Evolutionary conservation across 2,329 filamentous ascomycete species (phyloP).

Genomic region (Chrysosphaeria jannelii): DNA sequence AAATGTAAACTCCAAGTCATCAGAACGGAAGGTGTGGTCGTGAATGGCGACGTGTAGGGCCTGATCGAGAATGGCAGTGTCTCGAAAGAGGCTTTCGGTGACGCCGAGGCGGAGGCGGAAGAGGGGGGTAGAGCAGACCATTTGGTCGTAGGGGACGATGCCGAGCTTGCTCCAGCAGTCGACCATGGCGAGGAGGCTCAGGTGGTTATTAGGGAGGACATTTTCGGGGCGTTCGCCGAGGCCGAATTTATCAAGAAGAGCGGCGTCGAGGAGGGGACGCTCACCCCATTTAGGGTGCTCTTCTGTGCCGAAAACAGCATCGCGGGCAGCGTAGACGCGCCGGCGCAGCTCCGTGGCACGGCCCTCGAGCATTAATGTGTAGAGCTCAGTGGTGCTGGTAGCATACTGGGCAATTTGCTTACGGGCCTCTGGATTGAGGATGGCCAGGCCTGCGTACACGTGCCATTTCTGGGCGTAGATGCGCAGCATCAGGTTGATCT

Average conservation of each 20-base stretch:
- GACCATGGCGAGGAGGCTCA: conserved; percentile 82
- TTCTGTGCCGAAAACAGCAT: conserved; percentile 48
- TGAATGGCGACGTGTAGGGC: conserved; percentile 62
- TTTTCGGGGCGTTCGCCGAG: conserved; percentile 28
- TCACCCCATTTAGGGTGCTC: conserved; percentile 28
- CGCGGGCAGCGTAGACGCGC: conserved; percentile 31
- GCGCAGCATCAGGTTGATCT: conserved; percentile 90
- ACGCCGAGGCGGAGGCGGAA: conserved; percentile 93
- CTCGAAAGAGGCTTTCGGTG: conserved; percentile 86
- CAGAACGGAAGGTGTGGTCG: conserved; percentile 74
- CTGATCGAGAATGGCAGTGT: conserved; percentile 50
- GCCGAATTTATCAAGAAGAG: conserved; percentile 68
- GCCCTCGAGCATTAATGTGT: conserved; percentile 86
- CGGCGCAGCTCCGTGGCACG: conserved; percentile 41
- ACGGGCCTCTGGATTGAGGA: conserved; percentile 78
- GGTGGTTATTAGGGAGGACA: conserved; percentile 59
- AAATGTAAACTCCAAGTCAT: conserved; percentile 94
- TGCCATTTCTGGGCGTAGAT: conserved; percentile 99
- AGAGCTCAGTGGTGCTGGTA: conserved; percentile 69
- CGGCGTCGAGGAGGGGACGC: conserved; percentile 46
- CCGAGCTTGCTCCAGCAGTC: conserved; percentile 90
- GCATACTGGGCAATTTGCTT: conserved; percentile 89
- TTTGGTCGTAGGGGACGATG: conserved; percentile 94
- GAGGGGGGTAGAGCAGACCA: conserved; percentile 94
- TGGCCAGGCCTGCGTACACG: conserved; percentile 89